Conservation (phyloP, 2,329 filamentous ascomycete species). For the Penicillium sp. region DNA sequence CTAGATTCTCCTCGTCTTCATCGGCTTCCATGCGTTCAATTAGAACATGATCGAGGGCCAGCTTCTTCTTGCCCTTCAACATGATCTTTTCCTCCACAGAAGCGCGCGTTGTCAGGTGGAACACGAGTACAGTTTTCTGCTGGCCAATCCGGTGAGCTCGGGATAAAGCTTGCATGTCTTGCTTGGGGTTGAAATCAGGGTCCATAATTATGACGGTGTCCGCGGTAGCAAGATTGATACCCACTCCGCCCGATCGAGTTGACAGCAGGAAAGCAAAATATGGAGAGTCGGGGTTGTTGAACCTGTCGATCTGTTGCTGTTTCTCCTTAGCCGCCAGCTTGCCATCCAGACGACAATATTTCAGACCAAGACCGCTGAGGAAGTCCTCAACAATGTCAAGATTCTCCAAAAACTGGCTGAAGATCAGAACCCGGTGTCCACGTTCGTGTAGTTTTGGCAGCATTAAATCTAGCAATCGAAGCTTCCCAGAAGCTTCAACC, state of each 20-base stretch:
- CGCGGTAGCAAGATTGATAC: slow-evolving; percentile 93
- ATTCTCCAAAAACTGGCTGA: slow-evolving; percentile 88
- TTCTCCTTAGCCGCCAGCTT: slow-evolving; percentile 74
- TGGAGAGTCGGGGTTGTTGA: slow-evolving; percentile 75
- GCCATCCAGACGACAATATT: slow-evolving; percentile 81
- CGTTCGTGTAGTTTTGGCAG: slow-evolving; percentile 78
- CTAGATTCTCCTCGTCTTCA: slow-evolving; percentile 75
- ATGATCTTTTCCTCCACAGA: slow-evolving; percentile 94
- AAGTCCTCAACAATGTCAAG: slow-evolving; percentile 92
- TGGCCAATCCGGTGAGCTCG: slow-evolving; percentile 95
- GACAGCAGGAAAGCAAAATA: slow-evolving; percentile 90
- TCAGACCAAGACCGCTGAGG: slow-evolving; percentile 65
- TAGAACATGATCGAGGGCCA: slow-evolving; percentile 89
- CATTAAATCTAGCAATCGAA: slow-evolving; percentile 77
- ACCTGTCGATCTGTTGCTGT: slow-evolving; percentile 89
- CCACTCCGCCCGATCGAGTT: slow-evolving; percentile 89
- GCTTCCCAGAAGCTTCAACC: slow-evolving; percentile 84
- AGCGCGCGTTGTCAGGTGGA: slow-evolving; percentile 84
- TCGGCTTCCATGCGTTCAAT: slow-evolving; percentile 87
- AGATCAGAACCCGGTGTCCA: slow-evolving; percentile 87
- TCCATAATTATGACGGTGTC: slow-evolving; percentile 98
- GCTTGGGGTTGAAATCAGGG: slow-evolving; percentile 95
- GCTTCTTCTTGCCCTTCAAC: slow-evolving; percentile 90
- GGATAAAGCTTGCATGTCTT: slow-evolving; percentile 92
- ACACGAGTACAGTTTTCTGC: slow-evolving; percentile 90